phyloP scores from a whole-genome alignment of 805 yeast genomes.

The Phaffomyces thermotolerans region DNA sequence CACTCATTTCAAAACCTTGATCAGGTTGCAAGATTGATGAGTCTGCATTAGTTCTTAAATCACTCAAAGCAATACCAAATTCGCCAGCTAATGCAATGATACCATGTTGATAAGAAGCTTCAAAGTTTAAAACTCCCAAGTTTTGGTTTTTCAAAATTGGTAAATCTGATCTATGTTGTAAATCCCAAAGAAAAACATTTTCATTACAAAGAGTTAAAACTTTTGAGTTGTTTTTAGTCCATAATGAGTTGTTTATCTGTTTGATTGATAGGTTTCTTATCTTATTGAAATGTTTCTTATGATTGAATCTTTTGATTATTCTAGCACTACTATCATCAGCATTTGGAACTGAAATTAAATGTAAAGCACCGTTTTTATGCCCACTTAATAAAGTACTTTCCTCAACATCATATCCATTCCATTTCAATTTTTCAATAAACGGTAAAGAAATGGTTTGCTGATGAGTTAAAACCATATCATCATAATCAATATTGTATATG shows the following conservation, averaged over 20 bases:
- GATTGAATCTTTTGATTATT: constrained; percentile 73
- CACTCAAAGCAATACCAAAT: constrained; percentile 70
- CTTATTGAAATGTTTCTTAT: constrained; percentile 49
- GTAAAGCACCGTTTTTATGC: constrained; percentile 67
- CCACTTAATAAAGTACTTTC: constrained; percentile 55
- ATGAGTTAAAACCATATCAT: constrained; percentile 41
- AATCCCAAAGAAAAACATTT: constrained; percentile 72
- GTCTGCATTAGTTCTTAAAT: constrained; percentile 40
- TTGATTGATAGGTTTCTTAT: constrained; percentile 12
- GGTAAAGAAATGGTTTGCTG: constrained; percentile 54
- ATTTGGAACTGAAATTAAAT: constrained; percentile 63
- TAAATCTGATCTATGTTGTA: constrained; percentile 44
- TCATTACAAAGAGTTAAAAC: constrained; percentile 61
- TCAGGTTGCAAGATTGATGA: constrained; percentile 39
- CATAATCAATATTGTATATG: constrained; percentile 40
- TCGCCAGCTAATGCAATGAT: constrained; percentile 59
- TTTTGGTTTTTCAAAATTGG: constrained; percentile 51
- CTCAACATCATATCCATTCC: constrained; percentile 37
- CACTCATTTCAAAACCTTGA: constrained; percentile 18
- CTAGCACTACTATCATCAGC: constrained; percentile 52
- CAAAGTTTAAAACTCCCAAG: constrained; percentile 45
- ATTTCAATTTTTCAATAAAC: constrained; percentile 43
- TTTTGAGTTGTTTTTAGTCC: constrained; percentile 20
- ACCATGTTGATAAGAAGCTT: constrained; percentile 41
- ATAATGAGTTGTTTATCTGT: constrained; percentile 17